Base-by-base conservation (phyloP, 352 stramenopile genomes). In the Globisporangium abappressorium region DNA sequence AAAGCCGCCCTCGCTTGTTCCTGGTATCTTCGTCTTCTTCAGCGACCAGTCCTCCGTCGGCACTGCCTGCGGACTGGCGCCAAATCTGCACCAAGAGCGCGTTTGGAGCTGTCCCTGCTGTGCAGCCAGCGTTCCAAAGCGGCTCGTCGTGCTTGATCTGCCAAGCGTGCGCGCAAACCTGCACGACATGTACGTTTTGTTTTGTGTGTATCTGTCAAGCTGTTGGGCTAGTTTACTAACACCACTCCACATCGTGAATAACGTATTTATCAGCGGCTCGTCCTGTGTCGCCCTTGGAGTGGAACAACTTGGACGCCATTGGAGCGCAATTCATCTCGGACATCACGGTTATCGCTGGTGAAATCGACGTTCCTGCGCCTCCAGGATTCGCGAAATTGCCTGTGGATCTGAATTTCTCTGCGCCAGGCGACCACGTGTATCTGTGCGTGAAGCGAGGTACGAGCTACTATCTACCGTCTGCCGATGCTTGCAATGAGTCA, bases 401-500 rank as follows among this genome's bases (percentile, higher is more conserved):
- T 20, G 68, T 71, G 3, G 83, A 91, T 60, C 69, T 94, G 20
- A 93, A 94, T 49, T 81, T 81, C 66, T 82, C 74, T 2, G 78
- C 75, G 0, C 84, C 84, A 4, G 87, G 87, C 0, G 75, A 86
- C 57, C 91, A 91, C 67, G 72, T 87, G 46, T 92, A 89, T 65
- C 57, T 95, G 34, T 95, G 85, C 68, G 65, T 91, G 20, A 85
- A 91, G 56, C 73, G 85, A 67, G 82, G 81, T 68, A 65, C 67
- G 7, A 43, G 57, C 22, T 66, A 8, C 20, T 63, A 8, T 20
- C 18, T 49, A 22, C 15, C 15, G 5, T 49, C 41, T 22, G 14
- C 14, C 38, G 11, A 20, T 11, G 38, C 38, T 46, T 18, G 5
- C 4, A 11, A 18, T 41, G 38, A 15, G 12, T 3, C 14, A 47